phyloP scores from a whole-genome alignment of 768 basidiomycete species.

The Dioszegia hungarica region DNA sequence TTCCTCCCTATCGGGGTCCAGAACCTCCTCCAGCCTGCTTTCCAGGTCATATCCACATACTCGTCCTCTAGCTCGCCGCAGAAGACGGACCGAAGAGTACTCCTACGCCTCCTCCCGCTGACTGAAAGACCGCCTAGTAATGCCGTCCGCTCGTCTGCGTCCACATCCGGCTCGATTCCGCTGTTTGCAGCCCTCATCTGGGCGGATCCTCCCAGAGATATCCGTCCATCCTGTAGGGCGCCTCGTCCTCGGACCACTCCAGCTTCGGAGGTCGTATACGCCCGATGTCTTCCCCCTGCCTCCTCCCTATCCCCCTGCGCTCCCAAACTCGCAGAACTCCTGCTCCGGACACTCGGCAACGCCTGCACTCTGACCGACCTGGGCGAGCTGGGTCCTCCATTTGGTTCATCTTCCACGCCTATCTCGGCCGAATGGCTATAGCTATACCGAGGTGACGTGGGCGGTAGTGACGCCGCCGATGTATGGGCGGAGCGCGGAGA shows the following conservation, averaged over 20 bases:
- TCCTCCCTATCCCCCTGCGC: background rate
- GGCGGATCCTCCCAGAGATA: background rate
- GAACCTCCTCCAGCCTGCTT: conserved; percentile 32
- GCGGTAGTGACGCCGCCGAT: too few relatives aligned
- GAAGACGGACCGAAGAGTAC: conserved; percentile 25
- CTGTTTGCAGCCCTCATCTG: background rate
- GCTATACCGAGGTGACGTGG: too few relatives aligned
- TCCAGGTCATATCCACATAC: conserved; percentile 13
- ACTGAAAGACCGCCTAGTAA: background rate
- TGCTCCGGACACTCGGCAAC: background rate
- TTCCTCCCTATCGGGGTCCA: conserved; percentile 27
- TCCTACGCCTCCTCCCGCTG: background rate
- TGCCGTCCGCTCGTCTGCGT: background rate
- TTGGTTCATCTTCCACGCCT: background rate
- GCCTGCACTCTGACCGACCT: background rate
- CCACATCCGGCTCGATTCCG: background rate
- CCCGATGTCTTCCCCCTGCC: background rate
- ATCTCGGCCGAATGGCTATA: background rate
- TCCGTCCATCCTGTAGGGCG: background rate
- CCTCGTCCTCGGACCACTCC: background rate
- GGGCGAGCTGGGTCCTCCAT: background rate
- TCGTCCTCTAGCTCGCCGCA: conserved; percentile 34
- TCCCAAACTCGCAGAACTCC: background rate
- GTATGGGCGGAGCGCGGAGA: background rate
- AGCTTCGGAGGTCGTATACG: background rate